Percentiles rank a stretch among this genome's conserved stretches.
phyloP scores from a whole-genome alignment of 2,329 filamentous ascomycete genomes.

The Nigrograna mackinnonii region DNA sequence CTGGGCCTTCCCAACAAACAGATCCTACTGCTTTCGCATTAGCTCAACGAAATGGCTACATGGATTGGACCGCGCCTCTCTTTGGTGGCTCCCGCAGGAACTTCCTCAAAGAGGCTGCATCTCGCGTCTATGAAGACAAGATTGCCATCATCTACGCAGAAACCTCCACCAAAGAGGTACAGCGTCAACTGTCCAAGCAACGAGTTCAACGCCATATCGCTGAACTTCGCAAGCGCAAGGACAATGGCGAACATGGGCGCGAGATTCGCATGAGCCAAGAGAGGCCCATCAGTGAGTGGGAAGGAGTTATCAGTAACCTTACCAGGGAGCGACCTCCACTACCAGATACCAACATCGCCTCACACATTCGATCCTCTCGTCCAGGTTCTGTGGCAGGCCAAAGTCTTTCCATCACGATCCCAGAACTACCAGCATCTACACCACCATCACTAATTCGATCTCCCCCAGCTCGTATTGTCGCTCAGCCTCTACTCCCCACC shows the following conservation, averaged over 20 bases:
- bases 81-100: conserved; percentile 53
- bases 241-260: conserved; percentile 35
- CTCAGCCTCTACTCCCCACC: conserved; percentile 33
- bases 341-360: conserved; percentile 26
- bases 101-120: conserved; percentile 65
- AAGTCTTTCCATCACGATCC: conserved; percentile 18
- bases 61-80: conserved; percentile 56
- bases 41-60: conserved; percentile 59
- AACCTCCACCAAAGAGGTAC: conserved; percentile 38
- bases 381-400: conserved; percentile 17
- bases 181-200: conserved; percentile 45
- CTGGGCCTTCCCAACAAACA: conserved; percentile 39
- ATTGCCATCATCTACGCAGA: conserved; percentile 40
- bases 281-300: conserved; percentile 43
- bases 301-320: conserved; percentile 35
- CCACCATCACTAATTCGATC: conserved; percentile 17
- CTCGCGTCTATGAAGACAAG: conserved; percentile 61
- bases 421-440: conserved; percentile 19
- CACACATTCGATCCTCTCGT: conserved; percentile 26
- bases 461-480: conserved; percentile 23
- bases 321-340: conserved; percentile 23
- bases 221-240: conserved; percentile 45
- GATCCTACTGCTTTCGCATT: conserved; percentile 53
- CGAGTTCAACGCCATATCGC: conserved; percentile 47
- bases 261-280: conserved; percentile 46